A percentile compares a stretch with the other conserved stretches of the same genome.
Conservation (phyloP, 2,329 filamentous ascomycete species). For the Microsporum canis region DNA sequence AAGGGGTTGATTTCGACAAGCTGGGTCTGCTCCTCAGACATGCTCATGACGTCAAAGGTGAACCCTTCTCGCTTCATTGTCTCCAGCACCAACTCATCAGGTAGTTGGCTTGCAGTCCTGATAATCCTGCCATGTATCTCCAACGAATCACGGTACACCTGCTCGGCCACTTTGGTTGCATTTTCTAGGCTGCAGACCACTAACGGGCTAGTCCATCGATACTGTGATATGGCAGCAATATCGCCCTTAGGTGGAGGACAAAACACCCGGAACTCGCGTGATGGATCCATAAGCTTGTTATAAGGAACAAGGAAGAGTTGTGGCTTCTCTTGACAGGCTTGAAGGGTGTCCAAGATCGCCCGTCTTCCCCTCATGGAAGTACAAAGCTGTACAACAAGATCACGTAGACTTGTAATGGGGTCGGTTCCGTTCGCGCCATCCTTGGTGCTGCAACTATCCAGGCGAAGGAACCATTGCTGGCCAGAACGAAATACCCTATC, state of each 20-base stretch:
- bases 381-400: constrained; percentile 30
- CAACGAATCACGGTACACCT: not conserved
- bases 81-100: constrained; percentile 21
- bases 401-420: constrained; percentile 22
- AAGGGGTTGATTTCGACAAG: constrained; percentile 40
- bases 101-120: not conserved
- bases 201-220: not conserved
- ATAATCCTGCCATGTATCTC: not conserved
- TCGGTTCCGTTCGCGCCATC: constrained; percentile 25
- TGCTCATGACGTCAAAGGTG: constrained; percentile 35
- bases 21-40: constrained; percentile 20
- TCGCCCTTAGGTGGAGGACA: constrained; percentile 26
- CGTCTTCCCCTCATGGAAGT: constrained; percentile 31
- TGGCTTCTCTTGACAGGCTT: constrained; percentile 13
- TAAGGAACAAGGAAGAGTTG: constrained; percentile 35
- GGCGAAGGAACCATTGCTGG: not conserved
- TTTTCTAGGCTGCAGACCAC: not conserved
- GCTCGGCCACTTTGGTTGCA: not conserved
- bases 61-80: constrained; percentile 28
- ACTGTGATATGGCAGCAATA: not conserved
- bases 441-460: constrained; percentile 14
- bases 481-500: constrained; percentile 26
- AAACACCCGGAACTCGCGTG: constrained; percentile 36
- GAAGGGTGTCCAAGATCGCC: constrained; percentile 23
- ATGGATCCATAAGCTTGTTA: constrained; percentile 29